These are phyloP conservation scores for Talaromyces sp. DNA, from an alignment of 2,329 filamentous ascomycete species.

Conservation along the genomic window DNA sequence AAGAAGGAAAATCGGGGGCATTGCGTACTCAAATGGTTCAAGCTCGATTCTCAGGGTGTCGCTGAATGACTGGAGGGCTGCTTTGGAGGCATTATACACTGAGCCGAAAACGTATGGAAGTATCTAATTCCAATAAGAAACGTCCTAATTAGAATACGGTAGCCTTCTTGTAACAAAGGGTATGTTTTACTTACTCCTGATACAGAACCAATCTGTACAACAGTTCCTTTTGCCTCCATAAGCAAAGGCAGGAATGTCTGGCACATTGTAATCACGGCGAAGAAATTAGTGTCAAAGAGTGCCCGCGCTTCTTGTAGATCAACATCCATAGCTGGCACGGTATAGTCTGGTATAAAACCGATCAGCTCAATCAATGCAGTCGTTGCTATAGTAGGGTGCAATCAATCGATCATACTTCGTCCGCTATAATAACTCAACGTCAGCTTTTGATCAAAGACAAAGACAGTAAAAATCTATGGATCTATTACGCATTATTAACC, in stretches of 20 bases:
- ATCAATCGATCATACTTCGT: constrained; percentile 9
- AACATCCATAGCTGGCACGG: constrained; percentile 53
- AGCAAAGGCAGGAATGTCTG: constrained; percentile 53
- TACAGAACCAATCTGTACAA: constrained; percentile 43
- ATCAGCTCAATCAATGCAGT: constrained; percentile 1
- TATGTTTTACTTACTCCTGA: constrained; percentile 24
- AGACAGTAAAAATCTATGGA: neutral
- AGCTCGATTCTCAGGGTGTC: constrained; percentile 56
- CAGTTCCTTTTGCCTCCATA: constrained; percentile 39
- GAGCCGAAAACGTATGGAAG: constrained; percentile 42
- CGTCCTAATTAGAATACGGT: neutral
- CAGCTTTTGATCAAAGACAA: constrained; percentile 2
- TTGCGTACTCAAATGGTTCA: constrained; percentile 37
- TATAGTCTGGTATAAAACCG: constrained; percentile 40
- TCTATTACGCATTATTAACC: constrained; percentile 52
- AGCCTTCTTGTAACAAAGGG: neutral
- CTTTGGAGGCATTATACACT: constrained; percentile 56
- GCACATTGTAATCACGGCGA: constrained; percentile 54
- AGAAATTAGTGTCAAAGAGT: constrained; percentile 53
- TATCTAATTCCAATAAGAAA: constrained; percentile 19
- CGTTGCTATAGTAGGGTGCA: neutral
- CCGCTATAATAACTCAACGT: constrained; percentile 13
- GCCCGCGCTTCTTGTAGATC: constrained; percentile 43
- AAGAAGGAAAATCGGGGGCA: neutral
- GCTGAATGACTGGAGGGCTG: constrained; percentile 54